Percentiles rank a stretch among this genome's conserved stretches.
These are phyloP conservation scores for Bruguiera parviflora DNA, from an alignment of 345 rosid species.

Conservation along the genomic window DNA sequence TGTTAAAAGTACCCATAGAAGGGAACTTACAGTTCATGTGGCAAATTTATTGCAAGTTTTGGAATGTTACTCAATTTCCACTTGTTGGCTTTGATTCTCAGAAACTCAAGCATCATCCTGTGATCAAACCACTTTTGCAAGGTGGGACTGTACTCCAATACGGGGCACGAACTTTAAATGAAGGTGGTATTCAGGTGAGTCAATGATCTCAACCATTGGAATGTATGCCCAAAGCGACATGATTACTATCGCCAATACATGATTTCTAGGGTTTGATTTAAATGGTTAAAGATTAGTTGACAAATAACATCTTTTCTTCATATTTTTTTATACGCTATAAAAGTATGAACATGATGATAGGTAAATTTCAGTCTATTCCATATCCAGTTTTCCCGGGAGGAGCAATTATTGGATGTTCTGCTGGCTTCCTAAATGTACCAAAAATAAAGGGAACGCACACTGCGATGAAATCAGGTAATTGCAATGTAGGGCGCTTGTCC, in stretches of 20 bases:
- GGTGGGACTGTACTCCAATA: conserved; percentile 89
- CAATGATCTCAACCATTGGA: background rate
- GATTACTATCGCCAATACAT: background rate
- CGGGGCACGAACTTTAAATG: conserved; percentile 95
- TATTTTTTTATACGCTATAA: conserved; percentile 16
- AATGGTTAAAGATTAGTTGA: background rate
- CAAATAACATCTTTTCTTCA: background rate
- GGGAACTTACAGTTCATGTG: too few relatives aligned
- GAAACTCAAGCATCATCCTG: conserved; percentile 95
- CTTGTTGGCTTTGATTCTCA: conserved; percentile 23
- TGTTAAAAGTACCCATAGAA: too few relatives aligned
- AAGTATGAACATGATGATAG: conserved; percentile 65
- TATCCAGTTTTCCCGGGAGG: conserved; percentile 99
- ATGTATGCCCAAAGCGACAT: background rate
- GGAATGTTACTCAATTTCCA: conserved; percentile 13
- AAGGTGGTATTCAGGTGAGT: conserved; percentile 97
- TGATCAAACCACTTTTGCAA: conserved; percentile 70
- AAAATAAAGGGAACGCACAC: conserved; percentile 99
- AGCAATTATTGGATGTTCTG: conserved; percentile 92
- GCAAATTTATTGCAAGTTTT: conserved; percentile 3
- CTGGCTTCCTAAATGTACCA: conserved; percentile 95
- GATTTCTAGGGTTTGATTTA: background rate
- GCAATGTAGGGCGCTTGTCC: background rate
- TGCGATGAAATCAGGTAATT: conserved; percentile 92
- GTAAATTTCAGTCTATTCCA: conserved; percentile 97